Conservation (phyloP, 164 flowering plant genomes). For the Aristolochia fimbriata region DNA sequence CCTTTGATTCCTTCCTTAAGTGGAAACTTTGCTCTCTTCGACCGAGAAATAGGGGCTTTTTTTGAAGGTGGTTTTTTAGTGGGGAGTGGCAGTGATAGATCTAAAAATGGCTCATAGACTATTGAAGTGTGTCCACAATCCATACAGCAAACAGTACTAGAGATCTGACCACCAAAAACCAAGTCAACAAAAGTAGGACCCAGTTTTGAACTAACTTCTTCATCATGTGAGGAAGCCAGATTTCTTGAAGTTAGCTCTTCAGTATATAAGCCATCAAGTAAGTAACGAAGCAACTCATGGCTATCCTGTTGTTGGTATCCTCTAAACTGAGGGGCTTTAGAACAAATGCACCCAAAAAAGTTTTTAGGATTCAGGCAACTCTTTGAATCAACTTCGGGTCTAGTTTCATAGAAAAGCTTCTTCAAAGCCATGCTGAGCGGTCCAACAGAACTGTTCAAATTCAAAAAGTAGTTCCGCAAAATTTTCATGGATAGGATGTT, state of each 20-base stretch:
- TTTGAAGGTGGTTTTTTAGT: slow-evolving; percentile 53
- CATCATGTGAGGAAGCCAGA: slow-evolving; percentile 19
- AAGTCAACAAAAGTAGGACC: slow-evolving; percentile 54
- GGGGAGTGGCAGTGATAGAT: slow-evolving; percentile 86
- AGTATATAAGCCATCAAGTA: slow-evolving; percentile 65
- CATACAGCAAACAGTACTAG: slow-evolving; percentile 72
- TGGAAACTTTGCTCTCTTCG: slow-evolving; percentile 51
- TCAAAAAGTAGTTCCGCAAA: slow-evolving; percentile 45
- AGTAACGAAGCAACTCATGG: slow-evolving; percentile 84
- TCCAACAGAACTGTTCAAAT: slow-evolving; percentile 37
- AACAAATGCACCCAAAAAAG: slow-evolving; percentile 61
- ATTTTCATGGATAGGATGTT: slow-evolving; percentile 62
- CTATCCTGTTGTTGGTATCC: slow-evolving; percentile 96
- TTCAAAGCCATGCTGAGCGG: slow-evolving; percentile 58
- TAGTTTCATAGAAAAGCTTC: slow-evolving; percentile 62
- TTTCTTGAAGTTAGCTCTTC: slow-evolving; percentile 55
- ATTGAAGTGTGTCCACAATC: slow-evolving; percentile 82
- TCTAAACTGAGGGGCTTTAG: slow-evolving; percentile 85
- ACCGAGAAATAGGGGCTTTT: slow-evolving; percentile 30
- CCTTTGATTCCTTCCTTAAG: slow-evolving; percentile 33
- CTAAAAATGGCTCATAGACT: slow-evolving; percentile 84
- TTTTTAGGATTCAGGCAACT: slow-evolving; percentile 57
- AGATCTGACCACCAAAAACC: slow-evolving; percentile 76
- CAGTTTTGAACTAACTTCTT: slow-evolving; percentile 11
- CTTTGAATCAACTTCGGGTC: slow-evolving; percentile 29